phyloP scores from a whole-genome alignment of 164 flowering plant genomes.

The Sedum album region DNA sequence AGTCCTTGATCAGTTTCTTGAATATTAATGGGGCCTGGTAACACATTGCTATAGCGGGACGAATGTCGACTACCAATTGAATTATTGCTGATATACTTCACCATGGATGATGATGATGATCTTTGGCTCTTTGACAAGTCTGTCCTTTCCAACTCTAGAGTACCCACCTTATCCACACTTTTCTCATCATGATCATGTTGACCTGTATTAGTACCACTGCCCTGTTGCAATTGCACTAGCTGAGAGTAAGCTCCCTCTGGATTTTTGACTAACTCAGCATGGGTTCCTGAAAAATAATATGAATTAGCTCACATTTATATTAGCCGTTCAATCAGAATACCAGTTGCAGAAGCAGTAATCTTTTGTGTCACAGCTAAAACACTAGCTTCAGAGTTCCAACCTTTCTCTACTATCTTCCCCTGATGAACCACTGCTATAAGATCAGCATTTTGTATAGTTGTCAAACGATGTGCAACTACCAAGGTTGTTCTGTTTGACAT shows the following conservation, averaged over 20 bases:
- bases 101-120: constrained; percentile 5
- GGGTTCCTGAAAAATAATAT: constrained; percentile 41
- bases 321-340: background rate
- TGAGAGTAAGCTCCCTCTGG: constrained; percentile 57
- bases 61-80: constrained; percentile 21
- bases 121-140: background rate
- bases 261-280: constrained; percentile 39
- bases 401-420: constrained; percentile 69
- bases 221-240: constrained; percentile 46
- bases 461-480: constrained; percentile 68
- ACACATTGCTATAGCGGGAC: constrained; percentile 17
- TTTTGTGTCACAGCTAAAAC: too few relatives aligned
- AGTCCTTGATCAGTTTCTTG: background rate
- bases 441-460: constrained; percentile 55
- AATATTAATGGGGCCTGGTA: constrained; percentile 13
- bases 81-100: constrained; percentile 18
- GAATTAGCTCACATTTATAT: background rate
- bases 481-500: constrained; percentile 57
- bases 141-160: background rate
- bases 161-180: background rate
- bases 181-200: background rate
- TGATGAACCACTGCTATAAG: constrained; percentile 53
- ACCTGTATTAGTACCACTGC: constrained; percentile 1
- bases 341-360: background rate
- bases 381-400: constrained; percentile 17